Base-by-base conservation (phyloP, 371 early-diverging fungal genomes). In the Apophysomyces trapeziformis region DNA sequence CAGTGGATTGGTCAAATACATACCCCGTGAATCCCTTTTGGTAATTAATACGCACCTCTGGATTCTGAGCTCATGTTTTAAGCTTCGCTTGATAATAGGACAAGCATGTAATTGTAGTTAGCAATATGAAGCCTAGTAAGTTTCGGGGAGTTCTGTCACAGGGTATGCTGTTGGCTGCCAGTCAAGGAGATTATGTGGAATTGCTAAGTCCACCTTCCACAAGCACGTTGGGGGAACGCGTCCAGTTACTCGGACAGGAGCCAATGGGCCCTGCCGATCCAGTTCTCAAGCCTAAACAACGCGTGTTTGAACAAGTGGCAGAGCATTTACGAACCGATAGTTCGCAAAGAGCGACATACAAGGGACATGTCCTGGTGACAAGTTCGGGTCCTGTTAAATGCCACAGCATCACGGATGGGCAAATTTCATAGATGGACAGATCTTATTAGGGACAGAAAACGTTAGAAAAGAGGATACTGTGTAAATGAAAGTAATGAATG, bases 1-100 rank as follows among this genome's bases (percentile, higher is more conserved):
- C 7, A 89, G 90, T 66, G 95, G 95, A 0, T 76, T 95, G 7
- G 92, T 90, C 12, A 77, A 75, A 41, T 85, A 76, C 68, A 83
- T 90, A 65, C 61, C 87, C 11, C 73, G 68, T 41, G 84, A 83
- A 37, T 84, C 79, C 4, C 72, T 87, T 41, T 68, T 68, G 63
- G 78, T 76, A 68, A 71, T 35, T 72, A 36, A 36, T 12, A 12
- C 16, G 47, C 14, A 13, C 7, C 72, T 65, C 37, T 58, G 68
- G 46, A 11, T 7, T 61, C 45, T 46, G 14, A 13, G 9, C 36
- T 14, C 45, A 6, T 16, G 13, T 7, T n/a, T 36, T 32, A 32
- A 18, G 45, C 47, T n/a, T 16, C 16, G 8, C 21, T 66, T 50
- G 14, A 36, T 35, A 36, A 44, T 61, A 78, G 77, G 68, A 75